Conservation (phyloP, 257 asterid species). For the Solanum commersonii region DNA sequence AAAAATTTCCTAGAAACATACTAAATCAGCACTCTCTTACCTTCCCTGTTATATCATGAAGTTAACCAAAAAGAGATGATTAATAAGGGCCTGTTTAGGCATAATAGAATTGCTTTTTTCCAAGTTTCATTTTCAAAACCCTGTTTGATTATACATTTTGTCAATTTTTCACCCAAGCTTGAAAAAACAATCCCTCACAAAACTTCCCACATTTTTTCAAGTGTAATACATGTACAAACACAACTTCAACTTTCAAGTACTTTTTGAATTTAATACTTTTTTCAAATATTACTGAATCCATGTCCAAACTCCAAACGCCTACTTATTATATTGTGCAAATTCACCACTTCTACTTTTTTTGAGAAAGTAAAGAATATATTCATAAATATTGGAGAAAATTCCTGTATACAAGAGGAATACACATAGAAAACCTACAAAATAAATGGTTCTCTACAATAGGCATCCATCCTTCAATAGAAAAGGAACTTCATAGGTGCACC, state of each 20-base stretch:
- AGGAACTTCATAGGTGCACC: background rate
- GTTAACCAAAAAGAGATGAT: background rate
- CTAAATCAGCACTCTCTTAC: background rate
- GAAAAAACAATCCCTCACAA: background rate
- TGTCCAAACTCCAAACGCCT: background rate
- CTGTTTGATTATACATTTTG: background rate
- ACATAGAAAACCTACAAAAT: background rate
- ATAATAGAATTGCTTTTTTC: background rate
- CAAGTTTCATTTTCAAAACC: background rate
- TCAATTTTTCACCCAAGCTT: background rate
- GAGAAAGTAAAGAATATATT: background rate
- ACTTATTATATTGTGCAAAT: background rate
- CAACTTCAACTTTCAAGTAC: background rate
- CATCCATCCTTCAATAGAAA: background rate
- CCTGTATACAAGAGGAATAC: background rate
- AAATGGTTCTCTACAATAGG: background rate
- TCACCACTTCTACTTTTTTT: background rate
- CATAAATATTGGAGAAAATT: background rate
- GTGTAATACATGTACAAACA: background rate
- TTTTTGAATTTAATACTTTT: background rate
- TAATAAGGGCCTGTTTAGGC: background rate
- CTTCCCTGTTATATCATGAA: background rate
- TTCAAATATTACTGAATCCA: background rate
- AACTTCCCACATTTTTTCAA: background rate
- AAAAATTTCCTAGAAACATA: background rate